Evolutionary conservation across 768 basidiomycete genomes (phyloP), one percentile per base, ranked within the genome.

Genomic region (Infundibulicybe gibba): DNA sequence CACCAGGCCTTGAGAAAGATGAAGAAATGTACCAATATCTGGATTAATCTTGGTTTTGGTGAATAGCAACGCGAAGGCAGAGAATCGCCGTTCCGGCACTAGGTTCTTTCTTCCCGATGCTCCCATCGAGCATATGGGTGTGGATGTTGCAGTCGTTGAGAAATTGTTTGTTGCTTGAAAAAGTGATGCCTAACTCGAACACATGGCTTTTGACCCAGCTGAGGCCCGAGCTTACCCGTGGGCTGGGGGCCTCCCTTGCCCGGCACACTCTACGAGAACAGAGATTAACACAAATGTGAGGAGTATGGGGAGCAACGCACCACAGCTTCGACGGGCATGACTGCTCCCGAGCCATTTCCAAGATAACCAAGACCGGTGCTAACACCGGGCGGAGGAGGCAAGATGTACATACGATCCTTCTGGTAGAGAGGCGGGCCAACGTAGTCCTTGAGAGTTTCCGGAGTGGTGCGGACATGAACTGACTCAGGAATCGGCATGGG

Each of bases 391-490:
- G n/a, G n/a, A n/a, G n/a, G n/a, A n/a, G n/a, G n/a, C n/a, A n/a
- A n/a, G n/a, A n/a, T n/a, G n/a, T n/a, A n/a, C n/a, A n/a, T n/a
- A n/a, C n/a, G n/a, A n/a, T n/a, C n/a, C n/a, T 91, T 91, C 64
- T 97, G 91, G 63, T 97, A 98, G 40, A 97, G 75, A 6, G 90
- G 90, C 12, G 95, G 94, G 0, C 97, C 97, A 32, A 99, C 94
- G 53, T 97, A 99, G 49, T 95, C 94, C 66, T 94, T 90, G 57
- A 99, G 62, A 53, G 91, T 95, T 33, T 92, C 90, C 0, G 85
- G 78, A 0, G 85, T 87, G 59, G 98, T 90, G 34, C 73, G 72
- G 14, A 99, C 77, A 60, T 86, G 84, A 0, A 98, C 86, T 4
- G 74, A n/a, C n/a, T n/a, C n/a, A n/a, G n/a, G n/a, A n/a, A n/a